Conservation (phyloP, 164 flowering plant species). For the Akebia trifoliata region DNA sequence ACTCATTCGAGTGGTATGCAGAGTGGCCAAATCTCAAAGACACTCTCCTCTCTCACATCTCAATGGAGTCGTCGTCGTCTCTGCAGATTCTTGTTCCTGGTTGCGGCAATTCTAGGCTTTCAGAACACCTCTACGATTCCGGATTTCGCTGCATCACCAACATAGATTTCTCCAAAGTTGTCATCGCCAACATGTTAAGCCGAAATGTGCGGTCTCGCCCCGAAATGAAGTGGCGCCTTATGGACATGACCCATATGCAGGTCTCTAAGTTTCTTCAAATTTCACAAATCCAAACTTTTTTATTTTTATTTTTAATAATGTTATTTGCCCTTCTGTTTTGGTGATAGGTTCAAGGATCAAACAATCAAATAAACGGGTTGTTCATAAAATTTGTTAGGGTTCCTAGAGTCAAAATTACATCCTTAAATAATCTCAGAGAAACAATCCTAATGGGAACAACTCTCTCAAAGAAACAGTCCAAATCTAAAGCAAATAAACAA, state of each 20-base stretch:
- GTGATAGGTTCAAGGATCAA: too few relatives aligned
- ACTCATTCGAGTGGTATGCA: slow-evolving; percentile 93
- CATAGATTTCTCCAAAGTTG: slow-evolving; percentile 89
- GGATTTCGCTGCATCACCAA: slow-evolving; percentile 67
- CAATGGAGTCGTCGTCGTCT: not conserved
- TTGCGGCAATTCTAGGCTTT: slow-evolving; percentile 82
- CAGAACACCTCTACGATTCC: slow-evolving; percentile 79
- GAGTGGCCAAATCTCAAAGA: slow-evolving; percentile 68
- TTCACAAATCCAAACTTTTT: too few relatives aligned
- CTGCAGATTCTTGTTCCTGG: slow-evolving; percentile 78
- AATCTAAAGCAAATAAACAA: too few relatives aligned
- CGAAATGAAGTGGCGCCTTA: slow-evolving; percentile 85
- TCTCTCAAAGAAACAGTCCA: too few relatives aligned
- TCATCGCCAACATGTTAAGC: slow-evolving; percentile 78
- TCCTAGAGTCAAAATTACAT: too few relatives aligned
- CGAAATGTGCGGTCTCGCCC: slow-evolving; percentile 67
- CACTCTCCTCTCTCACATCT: slow-evolving; percentile 46
- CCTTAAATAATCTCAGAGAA: too few relatives aligned
- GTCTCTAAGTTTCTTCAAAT: slow-evolving; percentile 39
- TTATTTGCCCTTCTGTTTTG: too few relatives aligned
- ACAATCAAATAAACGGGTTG: too few relatives aligned
- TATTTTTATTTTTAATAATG: too few relatives aligned
- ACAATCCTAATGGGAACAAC: too few relatives aligned
- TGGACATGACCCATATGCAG: slow-evolving; percentile 95
- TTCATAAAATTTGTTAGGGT: too few relatives aligned